Base-by-base conservation (phyloP, 2,329 filamentous ascomycete genomes). In the Didymosphaeria variabile region DNA sequence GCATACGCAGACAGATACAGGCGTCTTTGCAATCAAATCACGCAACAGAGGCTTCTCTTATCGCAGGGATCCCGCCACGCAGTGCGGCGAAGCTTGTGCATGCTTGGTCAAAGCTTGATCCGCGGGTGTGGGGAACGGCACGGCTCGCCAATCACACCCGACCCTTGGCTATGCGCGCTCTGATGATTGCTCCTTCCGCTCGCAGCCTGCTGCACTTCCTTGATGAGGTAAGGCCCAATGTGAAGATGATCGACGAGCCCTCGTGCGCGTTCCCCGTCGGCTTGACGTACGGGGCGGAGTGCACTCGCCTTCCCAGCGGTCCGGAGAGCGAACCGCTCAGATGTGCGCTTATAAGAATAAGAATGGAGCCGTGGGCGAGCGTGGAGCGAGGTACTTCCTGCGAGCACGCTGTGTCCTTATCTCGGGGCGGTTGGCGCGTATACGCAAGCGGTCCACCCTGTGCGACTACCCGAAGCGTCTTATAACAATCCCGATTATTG, bases 51-150 rank as follows among this genome's bases (percentile, higher is more conserved):
- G 6, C 36, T 8, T 40, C 36, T 19, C 34, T 54, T 54, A 44
- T 54, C 51, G 23, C 51, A 19, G 38, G 36, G 9, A 13, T 23
- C 10, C 36, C 49, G 1, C 36, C 10, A 38, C 3, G 34, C 34
- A 36, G 10, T n/a, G 23, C n/a, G 40, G 53, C 40, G 42, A 55
- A 55, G 53, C 53, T 55, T 55, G 53, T 47, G 29, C 40, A 8
- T 36, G 29, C 53, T 46, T 46, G 53, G 53, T 55, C 53, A 38
- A 55, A 55, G 53, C 53, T 55, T 55, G 42, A 38, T 13, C 12
- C 5, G 19, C 5, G n/a, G 10, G 42, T 44, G 42, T 51, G 53
- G 42, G 31, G 42, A 19, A 19, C 12, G 50, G 51, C 26, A 40
- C 13, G 12, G 19, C 36, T 17, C 38, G 23, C 53, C 53, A 55